Conservation (phyloP, 768 basidiomycete genomes). For the Termitomyces heimii region DNA sequence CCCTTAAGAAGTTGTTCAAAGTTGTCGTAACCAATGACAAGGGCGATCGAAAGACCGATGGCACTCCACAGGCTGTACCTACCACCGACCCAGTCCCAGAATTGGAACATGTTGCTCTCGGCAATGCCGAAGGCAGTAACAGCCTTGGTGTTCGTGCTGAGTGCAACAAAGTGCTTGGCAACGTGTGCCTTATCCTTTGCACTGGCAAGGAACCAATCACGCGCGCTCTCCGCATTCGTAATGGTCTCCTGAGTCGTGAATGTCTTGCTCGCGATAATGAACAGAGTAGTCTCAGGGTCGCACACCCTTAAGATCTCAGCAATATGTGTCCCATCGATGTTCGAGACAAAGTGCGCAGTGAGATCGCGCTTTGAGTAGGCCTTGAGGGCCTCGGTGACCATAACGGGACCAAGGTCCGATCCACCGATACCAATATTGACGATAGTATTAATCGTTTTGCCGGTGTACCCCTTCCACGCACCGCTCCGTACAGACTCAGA, state of each 20-base stretch:
- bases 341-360: conserved; percentile 85
- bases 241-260: conserved; percentile 99
- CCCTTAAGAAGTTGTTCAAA: conserved; percentile 87
- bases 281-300: conserved; percentile 89
- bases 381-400: conserved; percentile 98
- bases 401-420: conserved; percentile 95
- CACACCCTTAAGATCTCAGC: conserved; percentile 79
- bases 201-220: conserved; percentile 84
- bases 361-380: conserved; percentile 87
- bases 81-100: conserved; percentile 99
- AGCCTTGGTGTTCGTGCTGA: conserved; percentile 93
- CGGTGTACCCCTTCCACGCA: conserved; percentile 95
- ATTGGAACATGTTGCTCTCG: conserved; percentile 94
- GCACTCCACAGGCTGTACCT: conserved; percentile 98
- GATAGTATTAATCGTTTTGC: conserved; percentile 88
- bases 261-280: conserved; percentile 98
- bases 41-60: conserved; percentile 91
- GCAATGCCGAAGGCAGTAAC: conserved; percentile 93
- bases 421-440: conserved; percentile 99
- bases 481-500: conserved; percentile 80
- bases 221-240: conserved; percentile 93
- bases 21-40: conserved; percentile 91
- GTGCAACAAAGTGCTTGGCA: conserved; percentile 97
- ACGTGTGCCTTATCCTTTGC: conserved; percentile 89
- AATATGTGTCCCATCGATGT: conserved; percentile 97